phyloP scores from a whole-genome alignment of 768 basidiomycete genomes.

The Lyophyllum semitale region DNA sequence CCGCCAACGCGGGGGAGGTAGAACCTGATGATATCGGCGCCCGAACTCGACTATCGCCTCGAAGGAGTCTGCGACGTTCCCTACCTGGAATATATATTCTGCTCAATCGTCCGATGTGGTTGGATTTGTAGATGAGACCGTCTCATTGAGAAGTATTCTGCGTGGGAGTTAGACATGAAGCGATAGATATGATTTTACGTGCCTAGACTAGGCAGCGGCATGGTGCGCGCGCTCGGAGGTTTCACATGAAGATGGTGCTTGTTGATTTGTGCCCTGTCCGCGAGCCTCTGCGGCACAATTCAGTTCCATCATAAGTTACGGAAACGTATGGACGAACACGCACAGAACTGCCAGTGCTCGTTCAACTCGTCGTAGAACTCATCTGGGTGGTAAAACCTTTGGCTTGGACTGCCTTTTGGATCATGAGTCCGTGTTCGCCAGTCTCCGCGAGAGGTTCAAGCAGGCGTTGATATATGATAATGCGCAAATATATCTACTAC shows the following conservation, averaged over 20 bases:
- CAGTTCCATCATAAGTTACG: neutral
- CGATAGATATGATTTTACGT: conserved; percentile 24
- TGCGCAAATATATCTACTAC: conserved; percentile 81
- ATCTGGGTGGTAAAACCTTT: conserved; percentile 53
- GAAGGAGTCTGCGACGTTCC: conserved; percentile 86
- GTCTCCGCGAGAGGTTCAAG: conserved; percentile 74
- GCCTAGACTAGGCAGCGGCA: conserved; percentile 83
- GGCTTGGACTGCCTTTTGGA: conserved; percentile 77
- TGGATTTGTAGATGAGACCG: conserved; percentile 40
- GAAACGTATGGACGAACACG: conserved; percentile 38
- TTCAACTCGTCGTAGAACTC: conserved; percentile 74
- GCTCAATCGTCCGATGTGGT: conserved; percentile 85
- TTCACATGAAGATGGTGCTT: conserved; percentile 75
- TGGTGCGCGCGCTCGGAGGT: conserved; percentile 71
- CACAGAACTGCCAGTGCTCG: conserved; percentile 72
- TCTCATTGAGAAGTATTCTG: conserved; percentile 85
- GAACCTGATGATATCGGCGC: conserved; percentile 76
- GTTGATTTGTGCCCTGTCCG: conserved; percentile 61
- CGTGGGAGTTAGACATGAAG: conserved; percentile 66
- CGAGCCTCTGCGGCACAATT: conserved; percentile 53
- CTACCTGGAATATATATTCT: conserved; percentile 92
- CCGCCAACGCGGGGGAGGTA: conserved; percentile 83
- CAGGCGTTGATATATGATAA: conserved; percentile 62
- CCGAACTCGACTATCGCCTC: conserved; percentile 66
- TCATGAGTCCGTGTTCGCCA: conserved; percentile 91